These are phyloP conservation scores for Nemania diffusa DNA, from an alignment of 2,329 filamentous ascomycete genomes.

Conservation along the genomic window DNA sequence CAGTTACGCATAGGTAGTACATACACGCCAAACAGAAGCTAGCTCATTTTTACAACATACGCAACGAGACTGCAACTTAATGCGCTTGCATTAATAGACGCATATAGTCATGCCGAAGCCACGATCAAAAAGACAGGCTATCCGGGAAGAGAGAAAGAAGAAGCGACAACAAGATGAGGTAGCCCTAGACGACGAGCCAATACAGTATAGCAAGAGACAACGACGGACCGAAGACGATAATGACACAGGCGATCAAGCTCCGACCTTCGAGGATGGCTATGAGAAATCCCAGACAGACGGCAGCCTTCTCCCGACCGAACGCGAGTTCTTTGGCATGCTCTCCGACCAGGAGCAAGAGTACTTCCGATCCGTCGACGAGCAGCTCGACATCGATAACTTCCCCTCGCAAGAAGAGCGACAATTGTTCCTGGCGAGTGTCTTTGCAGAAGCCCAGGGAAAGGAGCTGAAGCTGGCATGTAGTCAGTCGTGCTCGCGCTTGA, in stretches of 20 bases:
- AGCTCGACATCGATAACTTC: conserved; percentile 92
- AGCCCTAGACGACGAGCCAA: conserved; percentile 29
- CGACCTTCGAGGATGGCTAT: conserved; percentile 40
- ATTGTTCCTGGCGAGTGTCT: conserved; percentile 82
- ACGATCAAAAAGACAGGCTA: conserved; percentile 49
- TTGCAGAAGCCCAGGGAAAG: conserved; percentile 86
- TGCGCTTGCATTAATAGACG: not conserved
- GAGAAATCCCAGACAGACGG: conserved; percentile 30
- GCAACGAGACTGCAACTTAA: not conserved
- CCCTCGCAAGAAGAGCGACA: conserved; percentile 76
- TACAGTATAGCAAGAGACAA: conserved; percentile 42
- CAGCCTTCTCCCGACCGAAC: conserved; percentile 57
- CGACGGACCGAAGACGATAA: conserved; percentile 42
- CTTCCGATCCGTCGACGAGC: conserved; percentile 87
- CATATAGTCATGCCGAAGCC: conserved; percentile 48
- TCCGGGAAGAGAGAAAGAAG: conserved; percentile 50
- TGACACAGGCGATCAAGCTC: conserved; percentile 31
- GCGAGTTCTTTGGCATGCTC: conserved; percentile 91
- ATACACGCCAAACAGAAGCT: not conserved
- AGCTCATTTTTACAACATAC: not conserved
- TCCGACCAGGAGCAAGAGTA: conserved; percentile 95
- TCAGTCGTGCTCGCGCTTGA: conserved; percentile 91
- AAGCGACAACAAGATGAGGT: conserved; percentile 46
- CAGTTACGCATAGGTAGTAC: too few relatives aligned
- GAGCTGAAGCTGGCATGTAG: conserved; percentile 96